Conservation (phyloP, 306 rosid genomes). For the Cucurbita moschata region DNA sequence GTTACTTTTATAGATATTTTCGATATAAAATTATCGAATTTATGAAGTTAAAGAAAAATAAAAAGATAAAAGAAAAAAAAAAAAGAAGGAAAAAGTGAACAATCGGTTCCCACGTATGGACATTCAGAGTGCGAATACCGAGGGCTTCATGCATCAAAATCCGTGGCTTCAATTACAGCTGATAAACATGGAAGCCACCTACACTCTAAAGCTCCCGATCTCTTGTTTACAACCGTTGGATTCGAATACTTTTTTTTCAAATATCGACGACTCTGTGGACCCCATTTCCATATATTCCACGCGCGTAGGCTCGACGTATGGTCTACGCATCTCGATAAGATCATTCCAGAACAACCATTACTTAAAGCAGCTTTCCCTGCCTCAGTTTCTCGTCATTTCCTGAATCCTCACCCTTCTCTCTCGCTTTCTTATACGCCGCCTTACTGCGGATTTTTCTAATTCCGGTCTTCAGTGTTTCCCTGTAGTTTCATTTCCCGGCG, state of each 20-base stretch:
- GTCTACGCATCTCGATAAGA: background rate
- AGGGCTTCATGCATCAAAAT: background rate
- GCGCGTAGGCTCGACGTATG: background rate
- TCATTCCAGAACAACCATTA: conserved; percentile 12
- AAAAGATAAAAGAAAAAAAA: background rate
- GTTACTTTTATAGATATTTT: no score
- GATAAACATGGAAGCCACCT: background rate
- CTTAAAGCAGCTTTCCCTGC: conserved; percentile 6
- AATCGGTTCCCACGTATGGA: background rate
- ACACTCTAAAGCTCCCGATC: background rate
- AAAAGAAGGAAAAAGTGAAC: background rate
- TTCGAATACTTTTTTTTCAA: background rate
- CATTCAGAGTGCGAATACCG: background rate
- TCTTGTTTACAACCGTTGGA: background rate
- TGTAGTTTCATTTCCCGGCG: background rate
- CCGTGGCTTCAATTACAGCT: background rate
- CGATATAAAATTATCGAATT: no score
- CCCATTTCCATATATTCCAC: background rate
- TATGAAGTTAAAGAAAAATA: no score
- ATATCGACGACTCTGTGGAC: background rate
- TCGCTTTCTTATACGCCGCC: background rate
- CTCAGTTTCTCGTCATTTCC: conserved; percentile 9
- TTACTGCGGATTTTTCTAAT: no score
- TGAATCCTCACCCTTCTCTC: background rate
- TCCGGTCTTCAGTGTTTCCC: background rate